Evolutionary conservation across 2,329 filamentous ascomycete species (phyloP).

Genomic region (Cordyceps cicadae): DNA sequence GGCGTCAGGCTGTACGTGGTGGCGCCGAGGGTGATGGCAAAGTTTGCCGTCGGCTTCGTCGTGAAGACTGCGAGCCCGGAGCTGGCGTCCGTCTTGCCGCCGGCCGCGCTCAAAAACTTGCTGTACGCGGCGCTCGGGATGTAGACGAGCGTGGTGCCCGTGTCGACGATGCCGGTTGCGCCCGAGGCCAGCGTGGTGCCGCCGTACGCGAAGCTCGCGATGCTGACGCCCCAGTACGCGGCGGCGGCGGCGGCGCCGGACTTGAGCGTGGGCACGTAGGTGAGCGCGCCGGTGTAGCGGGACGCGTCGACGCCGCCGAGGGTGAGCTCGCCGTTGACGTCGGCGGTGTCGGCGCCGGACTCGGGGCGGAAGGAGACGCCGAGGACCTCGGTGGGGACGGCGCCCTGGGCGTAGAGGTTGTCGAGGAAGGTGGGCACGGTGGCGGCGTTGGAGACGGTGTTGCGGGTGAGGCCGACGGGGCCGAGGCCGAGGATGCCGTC

Average conservation of each 20-base stretch:
- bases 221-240: conserved; percentile 19
- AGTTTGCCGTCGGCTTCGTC: conserved; percentile 22
- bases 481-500: conserved; percentile 17
- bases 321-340: conserved; percentile 19
- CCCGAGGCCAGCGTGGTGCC: conserved; percentile 14
- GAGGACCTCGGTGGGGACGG: conserved; percentile 21
- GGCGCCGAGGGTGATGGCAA: conserved; percentile 21
- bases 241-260: conserved; percentile 11
- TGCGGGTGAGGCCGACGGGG: conserved; percentile 19
- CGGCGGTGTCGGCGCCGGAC: conserved; percentile 18
- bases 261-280: conserved; percentile 16
- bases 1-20: conserved; percentile 22
- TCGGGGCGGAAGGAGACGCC: conserved; percentile 22
- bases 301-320: conserved; percentile 18
- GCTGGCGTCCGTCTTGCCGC: conserved; percentile 18
- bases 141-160: conserved; percentile 21
- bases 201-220: conserved; percentile 19
- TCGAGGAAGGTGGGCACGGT: conserved; percentile 22
- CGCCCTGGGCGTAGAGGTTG: conserved; percentile 21
- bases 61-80: conserved; percentile 19
- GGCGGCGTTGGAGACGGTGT: conserved; percentile 19
- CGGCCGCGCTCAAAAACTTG: conserved; percentile 21
- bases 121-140: conserved; percentile 20
- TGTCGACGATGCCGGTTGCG: conserved; percentile 19
- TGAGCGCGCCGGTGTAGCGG: conserved; percentile 16